A percentile compares a stretch with the other conserved stretches of the same genome.
Evolutionary conservation across 805 yeast species (phyloP).

Genomic region (Lachancea thermotolerans): DNA sequence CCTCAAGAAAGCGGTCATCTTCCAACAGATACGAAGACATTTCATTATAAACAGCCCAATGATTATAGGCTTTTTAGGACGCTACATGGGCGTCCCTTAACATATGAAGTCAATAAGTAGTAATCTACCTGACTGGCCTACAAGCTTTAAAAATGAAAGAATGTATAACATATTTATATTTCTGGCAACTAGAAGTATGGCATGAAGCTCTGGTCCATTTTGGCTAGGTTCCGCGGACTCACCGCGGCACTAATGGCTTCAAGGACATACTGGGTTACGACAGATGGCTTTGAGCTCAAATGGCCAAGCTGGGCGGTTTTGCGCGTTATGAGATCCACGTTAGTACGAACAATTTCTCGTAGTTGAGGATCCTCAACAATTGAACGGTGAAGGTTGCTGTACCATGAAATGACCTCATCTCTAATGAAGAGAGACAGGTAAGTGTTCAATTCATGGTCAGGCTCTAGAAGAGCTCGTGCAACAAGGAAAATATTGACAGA

Average conservation of each 20-base stretch:
- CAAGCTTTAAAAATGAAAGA: too few relatives aligned
- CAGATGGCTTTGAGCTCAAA: constrained; percentile 42
- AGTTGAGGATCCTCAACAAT: constrained; percentile 77
- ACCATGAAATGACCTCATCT: constrained; percentile 94
- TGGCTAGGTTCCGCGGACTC: constrained; percentile 86
- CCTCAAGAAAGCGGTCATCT: neutral
- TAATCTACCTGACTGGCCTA: too few relatives aligned
- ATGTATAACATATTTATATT: neutral
- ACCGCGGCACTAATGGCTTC: constrained; percentile 93
- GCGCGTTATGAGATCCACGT: constrained; percentile 78
- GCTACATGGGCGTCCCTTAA: neutral
- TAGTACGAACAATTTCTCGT: constrained; percentile 78
- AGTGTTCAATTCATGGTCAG: constrained; percentile 87
- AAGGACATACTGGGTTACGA: constrained; percentile 81
- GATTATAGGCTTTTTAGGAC: neutral
- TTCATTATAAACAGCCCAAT: neutral
- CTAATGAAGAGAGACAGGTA: constrained; percentile 90
- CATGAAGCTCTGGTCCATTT: constrained; percentile 91
- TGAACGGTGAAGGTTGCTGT: constrained; percentile 77
- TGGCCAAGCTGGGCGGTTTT: constrained; percentile 75
- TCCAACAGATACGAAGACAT: neutral
- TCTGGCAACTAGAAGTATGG: constrained; percentile 56
- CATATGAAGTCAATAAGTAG: neutral
- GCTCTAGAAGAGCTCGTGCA: constrained; percentile 83
- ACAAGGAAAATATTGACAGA: constrained; percentile 78